Conservation (phyloP, 1,284 basidiomycete species). For the Wolfiporia cocos region DNA sequence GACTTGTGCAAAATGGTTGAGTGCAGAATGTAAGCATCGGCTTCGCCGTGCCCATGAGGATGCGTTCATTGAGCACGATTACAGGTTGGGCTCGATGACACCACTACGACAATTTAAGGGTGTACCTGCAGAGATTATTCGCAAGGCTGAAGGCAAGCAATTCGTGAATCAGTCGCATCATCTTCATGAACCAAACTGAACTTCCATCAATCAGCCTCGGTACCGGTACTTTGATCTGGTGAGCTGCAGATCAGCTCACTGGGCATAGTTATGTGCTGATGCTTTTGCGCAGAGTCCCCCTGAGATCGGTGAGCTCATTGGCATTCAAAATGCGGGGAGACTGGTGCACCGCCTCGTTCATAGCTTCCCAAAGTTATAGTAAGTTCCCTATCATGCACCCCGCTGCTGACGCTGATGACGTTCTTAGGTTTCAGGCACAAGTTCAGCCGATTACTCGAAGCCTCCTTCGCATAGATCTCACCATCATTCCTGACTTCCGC, state of each 20-base stretch:
- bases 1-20: constrained; percentile 98
- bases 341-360: constrained; percentile 94
- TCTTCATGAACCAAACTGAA: not conserved
- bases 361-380: constrained; percentile 94
- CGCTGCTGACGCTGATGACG: not conserved
- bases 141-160: constrained; percentile 96
- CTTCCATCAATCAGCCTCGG: constrained; percentile 62
- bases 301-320: constrained; percentile 92
- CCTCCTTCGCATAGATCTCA: constrained; percentile 82
- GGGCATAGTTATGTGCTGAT: not conserved
- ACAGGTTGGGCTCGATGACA: constrained; percentile 95
- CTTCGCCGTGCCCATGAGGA: not conserved
- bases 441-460: constrained; percentile 92
- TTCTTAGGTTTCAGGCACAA: constrained; percentile 77
- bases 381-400: constrained; percentile 25
- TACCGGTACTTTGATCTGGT: constrained; percentile 92
- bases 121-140: constrained; percentile 82
- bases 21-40: constrained; percentile 61
- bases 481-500: constrained; percentile 92
- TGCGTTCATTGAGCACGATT: constrained; percentile 5
- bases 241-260: constrained; percentile 11
- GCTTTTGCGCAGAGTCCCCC: constrained; percentile 46
- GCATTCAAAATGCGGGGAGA: constrained; percentile 87
- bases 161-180: constrained; percentile 56
- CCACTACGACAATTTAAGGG: constrained; percentile 94